Percentiles rank a stretch among this genome's conserved stretches.
phyloP scores from a whole-genome alignment of 441 rosid species.

The Gossypium aridum region DNA sequence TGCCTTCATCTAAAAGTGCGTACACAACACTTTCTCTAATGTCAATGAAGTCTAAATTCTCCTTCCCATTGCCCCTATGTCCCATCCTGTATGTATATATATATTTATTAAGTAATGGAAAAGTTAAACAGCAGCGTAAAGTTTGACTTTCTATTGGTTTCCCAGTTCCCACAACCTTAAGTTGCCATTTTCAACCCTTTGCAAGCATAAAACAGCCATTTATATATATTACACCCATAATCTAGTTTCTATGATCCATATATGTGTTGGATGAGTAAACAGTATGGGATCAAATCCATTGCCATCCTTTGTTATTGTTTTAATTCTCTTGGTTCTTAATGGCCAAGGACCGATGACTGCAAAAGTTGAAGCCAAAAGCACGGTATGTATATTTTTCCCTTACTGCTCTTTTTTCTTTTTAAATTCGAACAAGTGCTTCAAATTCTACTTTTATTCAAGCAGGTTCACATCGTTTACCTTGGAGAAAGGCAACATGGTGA shows the following conservation, averaged over 20 bases:
- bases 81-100: not conserved
- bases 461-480: constrained; percentile 45
- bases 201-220: constrained; percentile 1
- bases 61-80: not conserved
- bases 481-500: constrained; percentile 33
- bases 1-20: constrained; percentile 5
- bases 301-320: not conserved
- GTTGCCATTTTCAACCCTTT: constrained; percentile 2
- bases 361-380: constrained; percentile 10
- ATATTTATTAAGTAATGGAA: not conserved
- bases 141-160: constrained; percentile 10
- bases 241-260: not conserved
- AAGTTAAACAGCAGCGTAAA: constrained; percentile 10
- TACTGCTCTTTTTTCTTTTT: not conserved
- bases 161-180: constrained; percentile 4
- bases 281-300: not conserved
- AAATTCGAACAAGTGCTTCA: not conserved
- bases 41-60: not conserved
- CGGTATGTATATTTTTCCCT: not conserved
- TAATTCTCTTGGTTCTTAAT: not conserved
- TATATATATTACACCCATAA: not conserved
- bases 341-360: not conserved
- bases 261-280: not conserved
- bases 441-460: not conserved
- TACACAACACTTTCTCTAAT: constrained; percentile 1